Base-by-base conservation (phyloP, 1,284 basidiomycete genomes). In the Leucoagaricus sp. region DNA sequence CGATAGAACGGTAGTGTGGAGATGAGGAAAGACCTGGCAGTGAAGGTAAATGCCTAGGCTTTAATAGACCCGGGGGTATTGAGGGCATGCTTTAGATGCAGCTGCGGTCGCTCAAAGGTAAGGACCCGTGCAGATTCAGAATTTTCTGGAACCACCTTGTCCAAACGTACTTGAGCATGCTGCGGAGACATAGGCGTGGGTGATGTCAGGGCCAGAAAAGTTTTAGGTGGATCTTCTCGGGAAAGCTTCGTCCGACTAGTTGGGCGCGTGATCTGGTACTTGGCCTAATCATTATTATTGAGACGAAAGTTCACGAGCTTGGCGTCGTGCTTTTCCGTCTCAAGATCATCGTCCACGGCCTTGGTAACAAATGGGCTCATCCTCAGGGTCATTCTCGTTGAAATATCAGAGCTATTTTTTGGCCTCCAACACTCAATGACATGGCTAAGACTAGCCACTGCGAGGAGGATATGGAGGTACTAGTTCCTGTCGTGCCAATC, bases 401-500 rank as follows among this genome's bases (percentile, higher is more conserved):
- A 98, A 98, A 67, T 98, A 97, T 97, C 97, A 99, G 73, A 99
- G 99, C 61, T 96, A 94, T 68, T 96, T 96, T 76, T 99, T 97
- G 15, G 96, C 96, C 71, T 98, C 94, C 96, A 96, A 99, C 97
- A 99, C 68, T 98, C 97, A 58, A 98, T 88, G 28, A 99, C 96
- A 55, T 97, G 91, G 70, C 90, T 93, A 59, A 99, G 86, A 64
- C 91, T 93, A 41, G 96, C 97, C 49, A 99, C 89, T 17, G 96
- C 96, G 53, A 99, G 87, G 6, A 98, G 81, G 21, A 97, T 88
- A 69, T 96, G 94, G 57, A 98, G 95, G 72, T 98, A 99, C 97
- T 96, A 99, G 58, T 91, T 94, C 54, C 96, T 84, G 13, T 96
- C 96, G 56, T 96, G 94, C 94, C 96, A 98, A 68, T 98, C 94